Percentiles rank a stretch among this genome's conserved stretches.
Evolutionary conservation across 495 filamentous ascomycete genomes (phyloP).

Genomic region (Xylaria scruposa): DNA sequence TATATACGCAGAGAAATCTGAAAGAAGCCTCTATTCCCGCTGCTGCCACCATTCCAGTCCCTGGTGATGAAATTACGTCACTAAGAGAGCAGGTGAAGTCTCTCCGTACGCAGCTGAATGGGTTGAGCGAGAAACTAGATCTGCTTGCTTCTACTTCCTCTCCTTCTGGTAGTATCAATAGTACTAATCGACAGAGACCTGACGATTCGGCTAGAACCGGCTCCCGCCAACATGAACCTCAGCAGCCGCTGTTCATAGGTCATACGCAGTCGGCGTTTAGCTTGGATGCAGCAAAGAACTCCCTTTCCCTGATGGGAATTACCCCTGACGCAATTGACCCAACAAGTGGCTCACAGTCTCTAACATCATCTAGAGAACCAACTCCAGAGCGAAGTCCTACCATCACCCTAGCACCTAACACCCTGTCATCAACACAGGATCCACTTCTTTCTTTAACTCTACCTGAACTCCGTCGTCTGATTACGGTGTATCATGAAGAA

Average conservation of each 20-base stretch:
- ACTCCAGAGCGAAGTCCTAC: not conserved
- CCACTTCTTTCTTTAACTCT: conserved; percentile 9
- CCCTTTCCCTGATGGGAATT: conserved; percentile 26
- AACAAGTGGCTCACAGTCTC: conserved; percentile 19
- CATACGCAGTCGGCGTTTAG: conserved; percentile 29
- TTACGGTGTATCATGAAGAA: conserved; percentile 25
- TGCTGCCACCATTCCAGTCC: no score
- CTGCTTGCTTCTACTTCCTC: not conserved
- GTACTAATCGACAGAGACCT: not conserved
- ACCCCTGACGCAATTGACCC: not conserved
- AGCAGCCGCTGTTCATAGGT: conserved; percentile 31
- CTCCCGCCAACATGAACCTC: conserved; percentile 13
- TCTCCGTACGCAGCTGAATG: not conserved
- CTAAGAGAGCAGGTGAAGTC: no score
- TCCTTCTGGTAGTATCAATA: not conserved
- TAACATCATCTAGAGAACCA: not conserved
- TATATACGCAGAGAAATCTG: no score
- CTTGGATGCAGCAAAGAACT: conserved; percentile 30
- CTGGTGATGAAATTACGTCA: no score
- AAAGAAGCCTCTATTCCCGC: no score
- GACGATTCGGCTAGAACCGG: not conserved
- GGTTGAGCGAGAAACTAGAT: conserved; percentile 11
- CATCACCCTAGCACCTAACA: not conserved
- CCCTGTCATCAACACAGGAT: not conserved
- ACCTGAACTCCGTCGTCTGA: conserved; percentile 15